phyloP scores from a whole-genome alignment of 805 yeast genomes.

The Brettanomyces sp. region DNA sequence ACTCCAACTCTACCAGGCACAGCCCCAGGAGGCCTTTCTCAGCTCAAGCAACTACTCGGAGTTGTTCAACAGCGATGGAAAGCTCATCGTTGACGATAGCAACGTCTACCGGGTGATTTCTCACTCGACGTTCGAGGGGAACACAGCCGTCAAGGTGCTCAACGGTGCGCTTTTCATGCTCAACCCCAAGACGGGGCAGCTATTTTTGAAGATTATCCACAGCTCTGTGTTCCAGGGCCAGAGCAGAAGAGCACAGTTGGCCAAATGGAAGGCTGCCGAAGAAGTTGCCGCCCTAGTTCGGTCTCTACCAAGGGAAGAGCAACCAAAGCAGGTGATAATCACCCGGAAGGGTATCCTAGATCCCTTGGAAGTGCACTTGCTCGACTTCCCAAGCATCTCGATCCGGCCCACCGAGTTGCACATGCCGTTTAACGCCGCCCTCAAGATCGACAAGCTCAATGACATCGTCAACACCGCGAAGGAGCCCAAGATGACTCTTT shows the following conservation, averaged over 20 bases:
- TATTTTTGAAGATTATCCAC: conserved; percentile 82
- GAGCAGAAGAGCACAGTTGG: conserved; percentile 81
- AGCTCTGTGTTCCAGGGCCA: conserved; percentile 97
- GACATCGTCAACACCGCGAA: conserved; percentile 77
- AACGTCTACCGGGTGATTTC: conserved; percentile 90
- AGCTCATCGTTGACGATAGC: conserved; percentile 85
- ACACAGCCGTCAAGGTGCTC: conserved; percentile 81
- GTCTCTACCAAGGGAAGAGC: conserved; percentile 86
- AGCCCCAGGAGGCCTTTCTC: conserved; percentile 84
- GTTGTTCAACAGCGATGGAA: conserved; percentile 73
- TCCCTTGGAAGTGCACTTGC: conserved; percentile 93
- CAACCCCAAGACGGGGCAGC: conserved; percentile 85
- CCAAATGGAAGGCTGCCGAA: conserved; percentile 98
- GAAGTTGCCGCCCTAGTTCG: conserved; percentile 88
- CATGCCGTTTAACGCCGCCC: conserved; percentile 80
- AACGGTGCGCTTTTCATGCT: conserved; percentile 89
- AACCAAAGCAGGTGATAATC: conserved; percentile 85
- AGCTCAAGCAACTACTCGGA: conserved; percentile 88
- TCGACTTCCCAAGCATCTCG: conserved; percentile 88
- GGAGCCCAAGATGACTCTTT: conserved; percentile 87
- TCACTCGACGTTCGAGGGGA: conserved; percentile 88
- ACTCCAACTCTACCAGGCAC: conserved; percentile 84
- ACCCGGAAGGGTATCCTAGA: conserved; percentile 87
- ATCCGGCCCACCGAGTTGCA: conserved; percentile 84
- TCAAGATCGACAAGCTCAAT: conserved; percentile 71